phyloP scores from a whole-genome alignment of 768 basidiomycete species.

The Favolaschia claudopus region DNA sequence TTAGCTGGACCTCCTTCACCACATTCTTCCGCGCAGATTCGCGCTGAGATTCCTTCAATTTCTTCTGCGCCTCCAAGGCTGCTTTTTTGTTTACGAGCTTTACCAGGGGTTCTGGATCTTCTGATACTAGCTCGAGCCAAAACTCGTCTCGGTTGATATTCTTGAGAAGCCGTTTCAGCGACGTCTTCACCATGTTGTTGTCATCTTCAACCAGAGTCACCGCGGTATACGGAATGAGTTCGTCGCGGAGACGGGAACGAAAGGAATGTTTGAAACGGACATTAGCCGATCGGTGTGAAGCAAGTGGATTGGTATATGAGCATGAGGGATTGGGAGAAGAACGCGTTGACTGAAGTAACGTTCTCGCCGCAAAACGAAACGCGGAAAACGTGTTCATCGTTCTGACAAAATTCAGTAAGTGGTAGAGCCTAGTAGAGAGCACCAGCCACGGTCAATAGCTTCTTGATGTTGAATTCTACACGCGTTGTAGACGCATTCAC shows the following conservation, averaged over 20 bases:
- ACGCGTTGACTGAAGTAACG: slow-evolving; percentile 11
- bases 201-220: slow-evolving; percentile 59
- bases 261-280: slow-evolving; percentile 22
- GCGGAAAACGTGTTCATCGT: slow-evolving; percentile 29
- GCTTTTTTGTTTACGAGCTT: slow-evolving; percentile 59
- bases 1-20: slow-evolving; percentile 75
- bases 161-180: slow-evolving; percentile 53
- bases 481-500: no score
- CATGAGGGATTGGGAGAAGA: neutral
- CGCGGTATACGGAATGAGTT: slow-evolving; percentile 48
- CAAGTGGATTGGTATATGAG: neutral
- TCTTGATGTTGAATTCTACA: no score
- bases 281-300: neutral
- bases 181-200: slow-evolving; percentile 46
- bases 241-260: slow-evolving; percentile 35
- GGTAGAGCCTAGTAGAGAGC: no score
- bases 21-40: slow-evolving; percentile 38
- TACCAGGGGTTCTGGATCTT: slow-evolving; percentile 63
- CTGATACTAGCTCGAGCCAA: slow-evolving; percentile 63
- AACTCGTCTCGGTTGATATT: slow-evolving; percentile 48
- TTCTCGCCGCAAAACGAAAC: slow-evolving; percentile 23
- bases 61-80: slow-evolving; percentile 46
- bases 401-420: neutral
- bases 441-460: no score
- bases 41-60: slow-evolving; percentile 45